These are phyloP conservation scores for Boletus patriciae DNA, from an alignment of 768 basidiomycete genomes.

Conservation along the genomic window DNA sequence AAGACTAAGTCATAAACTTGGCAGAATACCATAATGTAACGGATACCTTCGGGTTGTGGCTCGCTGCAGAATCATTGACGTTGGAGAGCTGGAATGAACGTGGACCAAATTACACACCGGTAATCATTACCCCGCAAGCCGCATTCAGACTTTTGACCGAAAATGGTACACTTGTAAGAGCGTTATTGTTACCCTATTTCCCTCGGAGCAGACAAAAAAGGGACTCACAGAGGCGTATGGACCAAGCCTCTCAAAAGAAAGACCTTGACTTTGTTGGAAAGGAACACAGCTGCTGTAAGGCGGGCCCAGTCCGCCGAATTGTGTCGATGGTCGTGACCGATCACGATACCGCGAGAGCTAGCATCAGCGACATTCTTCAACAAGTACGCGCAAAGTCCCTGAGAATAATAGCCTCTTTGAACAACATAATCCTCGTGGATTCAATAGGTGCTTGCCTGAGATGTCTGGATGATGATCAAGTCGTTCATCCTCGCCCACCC, in stretches of 20 bases:
- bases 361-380: constrained; percentile 53
- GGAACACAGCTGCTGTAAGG: constrained; percentile 71
- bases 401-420: not conserved
- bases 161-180: constrained; percentile 70
- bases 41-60: constrained; percentile 85
- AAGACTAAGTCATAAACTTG: constrained; percentile 1
- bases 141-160: constrained; percentile 64
- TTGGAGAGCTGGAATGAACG: not conserved
- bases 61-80: constrained; percentile 45
- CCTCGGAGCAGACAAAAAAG: not conserved
- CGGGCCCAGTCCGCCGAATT: constrained; percentile 77
- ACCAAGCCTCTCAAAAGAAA: constrained; percentile 69
- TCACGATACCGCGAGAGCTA: constrained; percentile 63
- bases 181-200: not conserved
- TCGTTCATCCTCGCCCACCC: constrained; percentile 94
- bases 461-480: constrained; percentile 76
- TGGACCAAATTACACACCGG: constrained; percentile 48
- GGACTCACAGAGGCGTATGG: constrained; percentile 73
- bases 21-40: not conserved
- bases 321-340: constrained; percentile 85
- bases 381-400: constrained; percentile 81
- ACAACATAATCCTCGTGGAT: not conserved
- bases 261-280: constrained; percentile 62
- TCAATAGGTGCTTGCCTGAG: constrained; percentile 51
- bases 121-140: constrained; percentile 88